Conservation (phyloP, 2,329 filamentous ascomycete species). For the Metarhizium guizhouense region DNA sequence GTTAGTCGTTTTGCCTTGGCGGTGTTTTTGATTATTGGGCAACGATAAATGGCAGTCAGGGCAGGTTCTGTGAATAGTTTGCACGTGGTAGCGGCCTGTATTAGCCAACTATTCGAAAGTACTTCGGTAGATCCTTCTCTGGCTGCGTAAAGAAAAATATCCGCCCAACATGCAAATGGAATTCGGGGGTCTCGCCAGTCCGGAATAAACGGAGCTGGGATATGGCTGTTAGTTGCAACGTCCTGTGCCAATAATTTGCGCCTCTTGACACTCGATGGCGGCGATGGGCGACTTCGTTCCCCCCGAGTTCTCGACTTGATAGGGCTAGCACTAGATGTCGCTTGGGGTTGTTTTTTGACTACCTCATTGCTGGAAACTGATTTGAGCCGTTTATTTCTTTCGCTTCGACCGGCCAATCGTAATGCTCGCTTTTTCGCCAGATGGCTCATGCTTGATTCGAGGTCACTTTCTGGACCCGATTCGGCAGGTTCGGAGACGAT, state of each 20-base stretch:
- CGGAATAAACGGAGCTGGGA: conserved; percentile 28
- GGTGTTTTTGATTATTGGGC: conserved; percentile 50
- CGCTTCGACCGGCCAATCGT: background rate
- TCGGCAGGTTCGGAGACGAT: background rate
- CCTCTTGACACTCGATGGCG: conserved; percentile 8
- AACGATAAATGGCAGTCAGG: conserved; percentile 61
- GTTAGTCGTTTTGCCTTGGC: conserved; percentile 36
- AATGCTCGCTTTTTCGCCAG: background rate
- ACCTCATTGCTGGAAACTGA: background rate
- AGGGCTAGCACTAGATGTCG: background rate
- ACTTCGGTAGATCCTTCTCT: conserved; percentile 31
- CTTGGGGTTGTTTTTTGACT: background rate
- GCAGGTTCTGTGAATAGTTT: conserved; percentile 62
- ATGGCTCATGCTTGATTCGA: background rate
- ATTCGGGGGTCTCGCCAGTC: conserved; percentile 46
- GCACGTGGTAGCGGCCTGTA: conserved; percentile 53
- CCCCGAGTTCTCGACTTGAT: conserved; percentile 3
- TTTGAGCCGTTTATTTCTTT: background rate
- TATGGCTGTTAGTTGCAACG: background rate
- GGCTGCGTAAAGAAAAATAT: conserved; percentile 62
- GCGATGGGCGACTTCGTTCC: conserved; percentile 11
- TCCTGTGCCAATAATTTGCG: conserved; percentile 3
- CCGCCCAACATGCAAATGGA: conserved; percentile 59
- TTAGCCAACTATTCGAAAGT: conserved; percentile 52
- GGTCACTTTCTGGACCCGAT: background rate